A percentile compares a stretch with the other conserved stretches of the same genome.
Conservation (phyloP, 2,329 filamentous ascomycete species). For the Dryadomyces quercus-mongolicae region DNA sequence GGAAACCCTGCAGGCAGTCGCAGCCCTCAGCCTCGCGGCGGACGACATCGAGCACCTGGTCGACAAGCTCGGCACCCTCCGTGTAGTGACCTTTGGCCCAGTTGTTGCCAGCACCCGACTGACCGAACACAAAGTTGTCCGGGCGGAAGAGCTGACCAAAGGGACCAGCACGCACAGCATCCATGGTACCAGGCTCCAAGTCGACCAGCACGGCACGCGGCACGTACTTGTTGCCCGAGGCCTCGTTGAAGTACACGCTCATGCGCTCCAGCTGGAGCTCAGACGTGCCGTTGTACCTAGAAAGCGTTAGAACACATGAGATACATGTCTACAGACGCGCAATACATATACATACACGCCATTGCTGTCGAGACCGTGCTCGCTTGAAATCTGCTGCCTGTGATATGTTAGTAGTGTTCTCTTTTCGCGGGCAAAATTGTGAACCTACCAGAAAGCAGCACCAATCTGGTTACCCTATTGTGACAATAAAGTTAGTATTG, state of each 20-base stretch:
- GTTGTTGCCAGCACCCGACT: conserved; percentile 99
- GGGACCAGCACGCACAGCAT: conserved; percentile 93
- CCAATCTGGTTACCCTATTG: conserved; percentile 98
- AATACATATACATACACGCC: conserved; percentile 70
- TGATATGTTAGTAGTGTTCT: background rate
- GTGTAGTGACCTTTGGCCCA: conserved; percentile 99
- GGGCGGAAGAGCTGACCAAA: conserved; percentile 99
- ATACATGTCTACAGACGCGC: conserved; percentile 59
- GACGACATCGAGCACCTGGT: conserved; percentile 96
- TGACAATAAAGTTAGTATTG: conserved; percentile 19
- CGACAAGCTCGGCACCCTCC: conserved; percentile 96
- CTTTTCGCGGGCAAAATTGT: background rate
- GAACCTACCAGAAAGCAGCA: conserved; percentile 89
- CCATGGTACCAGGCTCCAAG: conserved; percentile 99
- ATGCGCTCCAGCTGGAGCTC: conserved; percentile 99
- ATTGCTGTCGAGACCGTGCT: conserved; percentile 95
- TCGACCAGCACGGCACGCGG: conserved; percentile 98
- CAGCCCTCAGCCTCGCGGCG: conserved; percentile 97
- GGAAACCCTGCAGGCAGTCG: conserved; percentile 99
- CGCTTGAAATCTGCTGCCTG: conserved; percentile 72
- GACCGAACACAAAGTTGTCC: conserved; percentile 99
- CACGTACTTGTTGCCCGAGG: conserved; percentile 97
- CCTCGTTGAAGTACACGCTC: conserved; percentile 55
- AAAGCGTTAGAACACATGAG: background rate
- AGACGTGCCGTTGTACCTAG: conserved; percentile 89